Conservation (phyloP, 2,329 filamentous ascomycete species). For the Cordyceps pruinosa region DNA sequence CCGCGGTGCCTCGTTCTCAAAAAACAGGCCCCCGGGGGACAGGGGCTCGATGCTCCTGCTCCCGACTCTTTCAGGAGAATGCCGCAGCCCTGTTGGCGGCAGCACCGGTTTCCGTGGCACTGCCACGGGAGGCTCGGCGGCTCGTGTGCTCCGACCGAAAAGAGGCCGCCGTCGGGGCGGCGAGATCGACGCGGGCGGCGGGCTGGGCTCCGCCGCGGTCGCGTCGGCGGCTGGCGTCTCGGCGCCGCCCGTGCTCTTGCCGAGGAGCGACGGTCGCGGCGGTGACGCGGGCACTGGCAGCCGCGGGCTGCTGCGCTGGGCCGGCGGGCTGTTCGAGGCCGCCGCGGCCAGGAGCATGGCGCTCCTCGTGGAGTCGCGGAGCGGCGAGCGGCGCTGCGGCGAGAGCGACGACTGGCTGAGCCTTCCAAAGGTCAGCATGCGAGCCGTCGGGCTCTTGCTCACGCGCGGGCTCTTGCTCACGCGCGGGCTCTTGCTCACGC, state of each 20-base stretch:
- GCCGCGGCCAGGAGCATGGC: neutral
- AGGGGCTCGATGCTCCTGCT: neutral
- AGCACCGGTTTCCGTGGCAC: neutral
- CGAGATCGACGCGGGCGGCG: neutral
- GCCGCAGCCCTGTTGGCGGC: neutral
- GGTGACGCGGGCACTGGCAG: neutral
- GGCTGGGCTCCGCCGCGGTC: neutral
- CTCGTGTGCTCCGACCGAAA: neutral
- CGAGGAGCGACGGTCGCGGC: neutral
- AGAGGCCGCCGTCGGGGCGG: neutral
- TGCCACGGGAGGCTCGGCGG: neutral
- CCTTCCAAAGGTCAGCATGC: conserved; percentile 11
- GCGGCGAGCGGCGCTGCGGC: neutral
- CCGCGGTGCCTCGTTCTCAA: neutral
- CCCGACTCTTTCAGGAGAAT: neutral
- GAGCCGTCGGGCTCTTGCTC: conserved; percentile 1
- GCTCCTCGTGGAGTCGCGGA: neutral
- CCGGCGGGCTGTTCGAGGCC: neutral
- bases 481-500: conserved; percentile 8
- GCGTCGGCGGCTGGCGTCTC: neutral
- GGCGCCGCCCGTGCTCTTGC: neutral
- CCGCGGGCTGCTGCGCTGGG: neutral
- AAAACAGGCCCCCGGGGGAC: neutral
- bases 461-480: neutral
- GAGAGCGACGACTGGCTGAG: conserved; percentile 11